Percentiles rank a stretch among this genome's conserved stretches.
Conservation (phyloP, 2,329 filamentous ascomycete genomes). For the Sclerotinia minor region DNA sequence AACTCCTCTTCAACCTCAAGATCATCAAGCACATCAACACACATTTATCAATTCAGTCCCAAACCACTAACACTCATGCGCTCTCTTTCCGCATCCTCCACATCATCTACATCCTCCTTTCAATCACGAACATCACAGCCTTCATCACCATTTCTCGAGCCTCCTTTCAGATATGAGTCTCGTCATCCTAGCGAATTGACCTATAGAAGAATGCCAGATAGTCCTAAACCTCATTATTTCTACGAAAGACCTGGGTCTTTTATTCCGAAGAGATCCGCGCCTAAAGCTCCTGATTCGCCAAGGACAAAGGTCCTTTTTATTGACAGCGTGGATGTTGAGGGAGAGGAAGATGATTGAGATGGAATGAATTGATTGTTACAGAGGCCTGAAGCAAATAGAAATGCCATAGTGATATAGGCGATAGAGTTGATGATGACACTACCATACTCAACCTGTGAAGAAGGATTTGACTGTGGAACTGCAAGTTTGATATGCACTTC, state of each 20-base stretch:
- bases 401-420: neutral
- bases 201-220: conserved; percentile 8
- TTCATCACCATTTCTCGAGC: conserved; percentile 4
- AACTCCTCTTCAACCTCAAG: neutral
- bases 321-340: neutral
- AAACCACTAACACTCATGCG: conserved; percentile 1
- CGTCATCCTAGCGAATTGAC: neutral
- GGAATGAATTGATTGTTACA: neutral
- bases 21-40: neutral
- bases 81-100: conserved; percentile 3
- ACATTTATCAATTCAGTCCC: neutral
- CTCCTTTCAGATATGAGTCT: neutral
- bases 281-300: neutral
- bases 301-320: neutral
- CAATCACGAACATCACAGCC: neutral
- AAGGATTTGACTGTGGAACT: neutral
- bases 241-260: conserved; percentile 15
- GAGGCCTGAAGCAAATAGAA: neutral
- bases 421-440: neutral
- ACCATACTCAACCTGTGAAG: neutral
- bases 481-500: no score
- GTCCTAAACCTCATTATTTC: conserved; percentile 12
- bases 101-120: neutral
- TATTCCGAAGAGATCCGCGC: neutral
- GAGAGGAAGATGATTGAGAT: neutral